Percentiles rank a stretch among this genome's conserved stretches.
These are phyloP conservation scores for Sugiyamaella paludigena DNA, from an alignment of 1,139 yeast species.

Conservation along the genomic window DNA sequence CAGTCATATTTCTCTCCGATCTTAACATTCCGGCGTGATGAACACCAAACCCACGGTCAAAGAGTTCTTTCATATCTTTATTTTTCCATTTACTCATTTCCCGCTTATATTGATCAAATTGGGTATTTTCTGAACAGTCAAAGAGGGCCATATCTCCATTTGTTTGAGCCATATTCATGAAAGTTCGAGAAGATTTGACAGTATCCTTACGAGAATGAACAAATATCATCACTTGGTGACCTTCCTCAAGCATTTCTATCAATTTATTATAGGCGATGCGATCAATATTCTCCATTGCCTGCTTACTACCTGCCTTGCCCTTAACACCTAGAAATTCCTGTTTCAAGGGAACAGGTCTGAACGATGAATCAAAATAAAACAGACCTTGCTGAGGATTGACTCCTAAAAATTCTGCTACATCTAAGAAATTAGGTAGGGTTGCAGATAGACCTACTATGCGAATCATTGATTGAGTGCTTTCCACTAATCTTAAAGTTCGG, in stretches of 20 bases:
- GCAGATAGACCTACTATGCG: conserved; percentile 97
- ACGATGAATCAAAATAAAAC: conserved; percentile 91
- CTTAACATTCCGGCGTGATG: conserved; percentile 98
- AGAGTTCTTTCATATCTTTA: conserved; percentile 77
- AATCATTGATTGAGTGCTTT: conserved; percentile 89
- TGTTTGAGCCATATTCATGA: conserved; percentile 65
- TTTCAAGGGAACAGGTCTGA: conserved; percentile 90
- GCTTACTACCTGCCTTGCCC: conserved; percentile 75
- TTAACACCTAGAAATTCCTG: conserved; percentile 85
- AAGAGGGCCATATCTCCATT: conserved; percentile 54
- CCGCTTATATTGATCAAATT: conserved; percentile 49
- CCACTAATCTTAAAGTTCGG: conserved; percentile 91
- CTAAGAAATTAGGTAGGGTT: conserved; percentile 87
- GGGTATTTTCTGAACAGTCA: conserved; percentile 54
- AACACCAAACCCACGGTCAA: conserved; percentile 80
- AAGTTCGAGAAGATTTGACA: conserved; percentile 71
- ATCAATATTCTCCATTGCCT: conserved; percentile 76
- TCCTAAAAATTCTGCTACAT: conserved; percentile 93
- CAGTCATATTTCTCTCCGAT: conserved; percentile 85
- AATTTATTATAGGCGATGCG: conserved; percentile 74
- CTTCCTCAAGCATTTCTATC: conserved; percentile 60
- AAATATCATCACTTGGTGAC: conserved; percentile 93
- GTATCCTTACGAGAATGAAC: conserved; percentile 96
- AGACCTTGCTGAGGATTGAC: conserved; percentile 87
- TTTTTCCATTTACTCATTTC: conserved; percentile 76